Percentiles rank a stretch among this genome's conserved stretches.
These are phyloP conservation scores for Coniophora puteana DNA, from an alignment of 1,284 basidiomycete genomes.

Conservation along the genomic window DNA sequence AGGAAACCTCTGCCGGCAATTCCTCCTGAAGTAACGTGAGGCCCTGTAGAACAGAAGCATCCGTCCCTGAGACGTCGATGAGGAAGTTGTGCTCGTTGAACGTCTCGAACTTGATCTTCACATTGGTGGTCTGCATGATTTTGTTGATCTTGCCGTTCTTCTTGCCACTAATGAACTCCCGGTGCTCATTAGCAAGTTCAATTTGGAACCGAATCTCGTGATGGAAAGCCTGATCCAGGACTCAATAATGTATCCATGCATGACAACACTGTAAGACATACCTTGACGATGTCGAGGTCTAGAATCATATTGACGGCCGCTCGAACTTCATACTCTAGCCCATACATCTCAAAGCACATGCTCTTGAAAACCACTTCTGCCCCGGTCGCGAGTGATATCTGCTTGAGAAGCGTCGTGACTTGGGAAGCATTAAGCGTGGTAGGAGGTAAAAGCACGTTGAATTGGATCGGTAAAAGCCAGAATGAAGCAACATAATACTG, in stretches of 20 bases:
- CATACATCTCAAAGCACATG: conserved; percentile 97
- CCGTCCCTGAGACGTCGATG: conserved; percentile 88
- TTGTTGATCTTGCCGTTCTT: conserved; percentile 99
- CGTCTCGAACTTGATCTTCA: conserved; percentile 99
- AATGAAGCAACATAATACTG: conserved; percentile 95
- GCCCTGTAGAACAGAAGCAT: conserved; percentile 82
- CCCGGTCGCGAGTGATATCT: conserved; percentile 83
- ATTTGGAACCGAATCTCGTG: conserved; percentile 99
- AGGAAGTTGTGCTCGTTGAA: conserved; percentile 99
- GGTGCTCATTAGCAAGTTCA: conserved; percentile 96
- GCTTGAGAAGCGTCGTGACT: conserved; percentile 82
- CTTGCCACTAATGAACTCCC: conserved; percentile 97
- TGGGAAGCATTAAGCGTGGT: conserved; percentile 80
- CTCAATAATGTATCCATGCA: conserved; percentile 7
- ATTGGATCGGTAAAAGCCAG: conserved; percentile 92
- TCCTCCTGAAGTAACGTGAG: conserved; percentile 92
- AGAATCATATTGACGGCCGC: conserved; percentile 83
- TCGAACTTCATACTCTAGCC: conserved; percentile 91
- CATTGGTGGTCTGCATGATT: conserved; percentile 94
- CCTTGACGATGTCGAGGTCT: conserved; percentile 90
- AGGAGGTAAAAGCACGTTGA: conserved; percentile 87
- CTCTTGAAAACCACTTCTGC: conserved; percentile 97
- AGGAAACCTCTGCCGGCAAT: conserved; percentile 97
- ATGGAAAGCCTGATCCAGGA: conserved; percentile 74
- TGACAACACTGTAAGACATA: conserved; percentile 22